Conservation (phyloP, 306 rosid genomes). For the Glycine soja region DNA sequence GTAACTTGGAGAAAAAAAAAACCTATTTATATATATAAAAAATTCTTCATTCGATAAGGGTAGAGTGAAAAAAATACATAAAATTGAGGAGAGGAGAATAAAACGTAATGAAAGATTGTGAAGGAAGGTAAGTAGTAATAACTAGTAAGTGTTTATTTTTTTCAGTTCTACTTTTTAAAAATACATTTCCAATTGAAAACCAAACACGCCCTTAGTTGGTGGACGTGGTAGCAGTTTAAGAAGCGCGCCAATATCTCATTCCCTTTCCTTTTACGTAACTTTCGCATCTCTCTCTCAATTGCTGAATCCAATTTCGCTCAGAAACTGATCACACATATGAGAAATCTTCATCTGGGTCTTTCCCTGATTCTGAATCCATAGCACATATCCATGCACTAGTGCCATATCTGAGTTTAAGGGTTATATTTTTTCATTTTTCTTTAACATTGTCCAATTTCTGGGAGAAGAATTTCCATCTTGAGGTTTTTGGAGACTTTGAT, state of each 20-base stretch:
- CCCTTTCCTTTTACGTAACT: slow-evolving; percentile 59
- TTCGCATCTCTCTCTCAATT: slow-evolving; percentile 61
- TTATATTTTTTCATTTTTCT: background rate
- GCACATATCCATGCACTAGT: background rate
- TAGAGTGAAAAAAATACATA: too few species aligned
- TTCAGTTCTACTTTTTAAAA: too few species aligned
- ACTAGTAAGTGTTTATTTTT: too few species aligned
- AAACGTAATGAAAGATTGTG: too few species aligned
- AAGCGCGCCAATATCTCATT: slow-evolving; percentile 74
- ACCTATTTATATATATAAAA: too few species aligned
- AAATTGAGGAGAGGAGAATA: too few species aligned
- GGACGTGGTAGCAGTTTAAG: slow-evolving; percentile 54
- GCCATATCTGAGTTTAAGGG: slow-evolving; percentile 15
- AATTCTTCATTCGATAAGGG: too few species aligned
- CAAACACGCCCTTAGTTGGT: slow-evolving; percentile 15
- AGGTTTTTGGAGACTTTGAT: slow-evolving; percentile 62
- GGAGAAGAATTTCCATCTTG: slow-evolving; percentile 20
- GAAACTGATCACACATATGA: slow-evolving; percentile 38
- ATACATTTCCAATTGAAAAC: background rate
- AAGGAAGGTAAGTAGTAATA: too few species aligned
- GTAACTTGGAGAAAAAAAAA: too few species aligned
- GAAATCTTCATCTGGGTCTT: slow-evolving; percentile 41
- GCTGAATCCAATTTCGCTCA: slow-evolving; percentile 42
- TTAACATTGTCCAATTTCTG: background rate
- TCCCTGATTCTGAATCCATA: slow-evolving; percentile 20